Conservation (phyloP, 306 rosid genomes). For the Cajanus cajan region DNA sequence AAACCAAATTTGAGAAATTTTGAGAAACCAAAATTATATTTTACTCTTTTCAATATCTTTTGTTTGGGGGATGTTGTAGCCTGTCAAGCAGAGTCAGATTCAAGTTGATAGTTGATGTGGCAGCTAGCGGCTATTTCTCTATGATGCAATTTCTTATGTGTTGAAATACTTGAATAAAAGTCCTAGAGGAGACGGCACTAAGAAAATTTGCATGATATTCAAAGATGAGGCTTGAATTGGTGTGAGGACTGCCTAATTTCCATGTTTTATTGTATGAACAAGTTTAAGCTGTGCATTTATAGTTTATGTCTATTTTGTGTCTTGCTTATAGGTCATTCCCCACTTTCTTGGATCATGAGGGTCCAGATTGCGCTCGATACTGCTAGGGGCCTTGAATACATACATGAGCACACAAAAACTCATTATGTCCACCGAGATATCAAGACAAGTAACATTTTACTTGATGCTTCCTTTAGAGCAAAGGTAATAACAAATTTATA, state of each 20-base stretch:
- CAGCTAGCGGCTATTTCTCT: constrained; percentile 1
- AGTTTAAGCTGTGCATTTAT: constrained; percentile 16
- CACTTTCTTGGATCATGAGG: constrained; percentile 98
- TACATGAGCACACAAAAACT: constrained; percentile 91
- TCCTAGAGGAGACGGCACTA: not conserved
- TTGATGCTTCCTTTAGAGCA: constrained; percentile 84
- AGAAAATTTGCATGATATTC: not conserved
- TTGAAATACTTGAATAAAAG: constrained; percentile 5
- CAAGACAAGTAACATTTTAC: constrained; percentile 96
- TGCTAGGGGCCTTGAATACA: constrained; percentile 97
- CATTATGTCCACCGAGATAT: constrained; percentile 97
- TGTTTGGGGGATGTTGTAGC: not conserved
- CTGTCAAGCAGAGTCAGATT: not conserved
- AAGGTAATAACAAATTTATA: constrained; percentile 50
- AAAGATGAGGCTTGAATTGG: constrained; percentile 14
- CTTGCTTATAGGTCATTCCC: constrained; percentile 66
- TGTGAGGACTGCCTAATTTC: constrained; percentile 14
- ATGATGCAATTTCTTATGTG: not conserved
- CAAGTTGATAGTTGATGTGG: not conserved
- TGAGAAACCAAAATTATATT: too few species aligned
- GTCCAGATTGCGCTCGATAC: constrained; percentile 92
- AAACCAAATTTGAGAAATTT: too few species aligned
- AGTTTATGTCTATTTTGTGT: constrained; percentile 18
- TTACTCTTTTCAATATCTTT: not conserved
- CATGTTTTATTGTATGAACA: constrained; percentile 3